Evolutionary conservation across 2,329 filamentous ascomycete species (phyloP), one percentile per base, ranked within the genome.

Genomic region (Claviceps spartinae): DNA sequence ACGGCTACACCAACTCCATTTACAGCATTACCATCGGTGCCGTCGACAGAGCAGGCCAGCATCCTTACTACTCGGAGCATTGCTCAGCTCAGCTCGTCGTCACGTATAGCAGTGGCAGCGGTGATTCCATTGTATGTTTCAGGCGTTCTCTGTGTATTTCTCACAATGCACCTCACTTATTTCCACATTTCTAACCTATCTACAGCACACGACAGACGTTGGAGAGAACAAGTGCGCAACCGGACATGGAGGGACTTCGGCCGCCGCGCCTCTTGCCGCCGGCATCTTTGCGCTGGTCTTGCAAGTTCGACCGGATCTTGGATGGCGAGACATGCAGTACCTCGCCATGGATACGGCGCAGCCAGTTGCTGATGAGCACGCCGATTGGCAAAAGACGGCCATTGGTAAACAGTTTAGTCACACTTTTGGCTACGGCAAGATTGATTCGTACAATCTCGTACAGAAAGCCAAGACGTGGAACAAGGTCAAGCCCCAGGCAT

Each of bases 1-100:
- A 98, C 64, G 93, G 93, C 41, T 98, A 98, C 69, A 98, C 93
- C 54, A 98, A 98, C 73, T 96, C 90, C 65, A 98, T 98, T 61
- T 98, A 97, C 75, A 96, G 89, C 66, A 93, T 98, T 60, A 95
- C 90, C 0, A 89, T 98, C 18, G 93, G 93, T 40, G 91, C 91
- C 37, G 85, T 98, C 56, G 90, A 96, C 65, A 78, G 88, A 54
- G 82, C 85, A 58, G 90, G 91, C 41, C 69, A 79, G n/a, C 91
- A 97, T 63, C 90, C 93, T 0, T 93, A 91, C 66, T 98, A 98
- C 68, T 96, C 91, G 0, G 93, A 98, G 68, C 85, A 88, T 56
- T 98, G 93, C 71, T 96, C 91, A 3, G 93, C 93, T 22, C 88
- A 95, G 65, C 74, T 98, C 47, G 90, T 96, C 2, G 93, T 98